These are phyloP conservation scores for Boletus pseudopeckii DNA, from an alignment of 768 basidiomycete genomes.

Conservation along the genomic window DNA sequence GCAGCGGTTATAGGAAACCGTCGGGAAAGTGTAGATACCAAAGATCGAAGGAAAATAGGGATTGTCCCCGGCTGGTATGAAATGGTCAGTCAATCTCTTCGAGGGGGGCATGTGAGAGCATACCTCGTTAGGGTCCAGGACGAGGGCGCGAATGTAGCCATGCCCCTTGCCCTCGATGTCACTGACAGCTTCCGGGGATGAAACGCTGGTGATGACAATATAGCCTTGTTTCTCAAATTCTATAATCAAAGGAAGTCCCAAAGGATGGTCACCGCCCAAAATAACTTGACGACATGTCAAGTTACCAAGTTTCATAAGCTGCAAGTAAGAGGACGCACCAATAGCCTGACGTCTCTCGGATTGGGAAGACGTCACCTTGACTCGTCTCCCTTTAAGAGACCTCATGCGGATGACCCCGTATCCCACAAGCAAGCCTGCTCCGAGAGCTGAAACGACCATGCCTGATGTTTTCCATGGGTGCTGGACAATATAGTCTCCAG, in stretches of 20 bases:
- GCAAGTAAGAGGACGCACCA: slow-evolving; percentile 28
- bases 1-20: slow-evolving; percentile 75
- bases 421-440: slow-evolving; percentile 58
- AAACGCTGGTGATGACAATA: slow-evolving; percentile 79
- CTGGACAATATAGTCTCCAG: slow-evolving; percentile 48
- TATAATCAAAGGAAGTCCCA: slow-evolving; percentile 67
- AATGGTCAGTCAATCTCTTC: slow-evolving; percentile 4
- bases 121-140: slow-evolving; percentile 79
- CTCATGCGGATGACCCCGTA: slow-evolving; percentile 39
- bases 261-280: slow-evolving; percentile 74
- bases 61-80: slow-evolving; percentile 61
- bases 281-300: slow-evolving; percentile 48
- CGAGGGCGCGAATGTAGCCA: slow-evolving; percentile 78
- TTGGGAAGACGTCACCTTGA: slow-evolving; percentile 27
- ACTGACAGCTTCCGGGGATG: slow-evolving; percentile 61
- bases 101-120: slow-evolving; percentile 9
- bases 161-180: slow-evolving; percentile 60
- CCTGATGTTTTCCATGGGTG: slow-evolving; percentile 63
- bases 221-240: slow-evolving; percentile 78
- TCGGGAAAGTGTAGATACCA: slow-evolving; percentile 75
- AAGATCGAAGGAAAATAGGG: slow-evolving; percentile 74
- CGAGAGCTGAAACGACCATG: slow-evolving; percentile 53
- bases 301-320: neutral
- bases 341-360: slow-evolving; percentile 46
- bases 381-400: slow-evolving; percentile 20